These are phyloP conservation scores for Cenchrus americanus DNA, from an alignment of 176 grass and related monocot genomes.

Conservation along the genomic window DNA sequence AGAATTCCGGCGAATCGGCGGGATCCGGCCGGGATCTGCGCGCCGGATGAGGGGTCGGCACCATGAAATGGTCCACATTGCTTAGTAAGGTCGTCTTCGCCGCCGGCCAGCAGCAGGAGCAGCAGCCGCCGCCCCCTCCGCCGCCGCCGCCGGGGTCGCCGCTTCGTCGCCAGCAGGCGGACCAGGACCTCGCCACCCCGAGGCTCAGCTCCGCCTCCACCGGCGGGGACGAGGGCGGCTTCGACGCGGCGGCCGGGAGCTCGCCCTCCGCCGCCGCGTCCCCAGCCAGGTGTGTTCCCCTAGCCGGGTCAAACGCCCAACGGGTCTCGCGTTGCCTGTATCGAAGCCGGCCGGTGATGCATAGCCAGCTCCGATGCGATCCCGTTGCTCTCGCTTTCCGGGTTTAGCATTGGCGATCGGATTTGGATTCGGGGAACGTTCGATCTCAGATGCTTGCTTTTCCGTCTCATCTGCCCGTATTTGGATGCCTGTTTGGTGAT, in stretches of 20 bases:
- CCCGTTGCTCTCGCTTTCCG: conserved; percentile 20
- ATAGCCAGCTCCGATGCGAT: conserved; percentile 44
- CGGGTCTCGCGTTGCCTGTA: conserved; percentile 7
- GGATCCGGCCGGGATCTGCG: conserved; percentile 84
- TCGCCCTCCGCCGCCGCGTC: conserved; percentile 61
- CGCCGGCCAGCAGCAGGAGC: conserved; percentile 53
- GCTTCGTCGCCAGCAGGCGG: conserved; percentile 38
- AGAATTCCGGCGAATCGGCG: conserved; percentile 61
- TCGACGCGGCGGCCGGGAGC: conserved; percentile 49
- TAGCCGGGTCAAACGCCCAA: conserved; percentile 42
- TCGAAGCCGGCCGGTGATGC: conserved; percentile 36
- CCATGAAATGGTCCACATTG: conserved; percentile 99
- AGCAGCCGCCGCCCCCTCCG: conserved; percentile 41
- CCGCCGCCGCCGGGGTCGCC: conserved; percentile 47
- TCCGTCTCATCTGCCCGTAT: background rate
- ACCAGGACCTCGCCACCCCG: conserved; percentile 36
- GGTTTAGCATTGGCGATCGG: conserved; percentile 45
- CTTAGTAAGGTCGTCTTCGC: conserved; percentile 98
- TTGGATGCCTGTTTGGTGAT: conserved; percentile 24
- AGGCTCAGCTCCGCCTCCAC: conserved; percentile 58
- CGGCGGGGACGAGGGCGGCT: conserved; percentile 56
- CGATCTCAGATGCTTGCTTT: conserved; percentile 23
- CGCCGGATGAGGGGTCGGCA: conserved; percentile 86
- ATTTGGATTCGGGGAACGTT: conserved; percentile 41
- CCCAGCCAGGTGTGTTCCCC: conserved; percentile 54